Evolutionary conservation across 148 eudicot genomes (phyloP).

Genomic region (Drosera capensis): DNA sequence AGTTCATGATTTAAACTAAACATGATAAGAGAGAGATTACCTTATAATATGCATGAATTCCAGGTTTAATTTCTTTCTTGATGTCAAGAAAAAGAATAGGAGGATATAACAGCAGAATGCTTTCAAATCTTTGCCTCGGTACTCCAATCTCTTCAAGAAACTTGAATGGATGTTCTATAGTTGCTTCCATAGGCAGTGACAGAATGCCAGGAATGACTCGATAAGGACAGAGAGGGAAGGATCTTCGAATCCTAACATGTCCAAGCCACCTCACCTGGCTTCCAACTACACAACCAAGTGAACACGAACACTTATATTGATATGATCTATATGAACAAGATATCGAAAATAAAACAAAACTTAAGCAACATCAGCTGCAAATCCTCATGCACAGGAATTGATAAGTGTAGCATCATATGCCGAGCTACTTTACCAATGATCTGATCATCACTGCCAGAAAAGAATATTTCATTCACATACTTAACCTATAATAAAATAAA

Average conservation of each 20-base stretch:
- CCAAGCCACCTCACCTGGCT: conserved; percentile 89
- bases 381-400: conserved; percentile 65
- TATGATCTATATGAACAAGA: background rate
- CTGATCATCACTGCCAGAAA: conserved; percentile 38
- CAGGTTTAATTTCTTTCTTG: conserved; percentile 32
- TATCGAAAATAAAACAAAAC: no score
- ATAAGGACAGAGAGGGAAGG: conserved; percentile 50
- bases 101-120: conserved; percentile 54
- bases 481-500: conserved; percentile 39
- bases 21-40: conserved; percentile 18
- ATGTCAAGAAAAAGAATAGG: conserved; percentile 47
- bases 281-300: conserved; percentile 37
- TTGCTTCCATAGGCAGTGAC: conserved; percentile 38
- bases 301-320: background rate
- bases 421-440: conserved; percentile 42
- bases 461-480: conserved; percentile 66
- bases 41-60: conserved; percentile 37
- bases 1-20: no score
- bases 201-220: conserved; percentile 86
- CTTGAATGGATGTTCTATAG: conserved; percentile 26
- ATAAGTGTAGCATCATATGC: conserved; percentile 66
- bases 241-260: conserved; percentile 41
- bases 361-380: conserved; percentile 63
- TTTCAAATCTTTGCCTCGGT: conserved; percentile 29
- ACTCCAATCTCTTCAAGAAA: conserved; percentile 54